Evolutionary conservation across 2,329 filamentous ascomycete genomes (phyloP).

Genomic region (Trichoderma lentiforme): DNA sequence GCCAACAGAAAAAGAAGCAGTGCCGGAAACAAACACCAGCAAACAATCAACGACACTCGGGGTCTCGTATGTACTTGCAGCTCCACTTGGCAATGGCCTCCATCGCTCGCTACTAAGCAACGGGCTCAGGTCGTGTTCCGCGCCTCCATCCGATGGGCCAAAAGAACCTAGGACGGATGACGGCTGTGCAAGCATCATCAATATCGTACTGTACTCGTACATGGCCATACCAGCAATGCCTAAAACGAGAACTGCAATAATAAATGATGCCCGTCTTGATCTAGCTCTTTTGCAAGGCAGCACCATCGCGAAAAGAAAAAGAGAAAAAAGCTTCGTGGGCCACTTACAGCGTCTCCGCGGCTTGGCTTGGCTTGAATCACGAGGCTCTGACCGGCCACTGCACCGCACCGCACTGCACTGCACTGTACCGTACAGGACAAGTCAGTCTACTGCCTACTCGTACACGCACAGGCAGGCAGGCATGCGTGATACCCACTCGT

Average conservation of each 20-base stretch:
- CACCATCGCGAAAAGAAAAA: background rate
- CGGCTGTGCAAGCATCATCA: background rate
- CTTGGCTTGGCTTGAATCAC: background rate
- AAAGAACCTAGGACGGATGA: background rate
- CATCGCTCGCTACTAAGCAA: background rate
- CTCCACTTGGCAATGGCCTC: background rate
- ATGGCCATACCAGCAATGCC: too few relatives aligned
- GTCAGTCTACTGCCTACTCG: background rate
- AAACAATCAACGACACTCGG: background rate
- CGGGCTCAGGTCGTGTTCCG: background rate
- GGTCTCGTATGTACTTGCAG: background rate
- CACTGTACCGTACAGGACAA: background rate
- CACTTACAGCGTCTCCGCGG: background rate
- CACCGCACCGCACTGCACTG: background rate
- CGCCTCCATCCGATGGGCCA: background rate
- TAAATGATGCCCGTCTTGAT: background rate
- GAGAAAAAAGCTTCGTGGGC: background rate
- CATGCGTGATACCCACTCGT: background rate
- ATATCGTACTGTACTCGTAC: background rate
- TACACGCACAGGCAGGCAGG: background rate
- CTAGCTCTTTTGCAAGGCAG: background rate
- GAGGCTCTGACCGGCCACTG: background rate
- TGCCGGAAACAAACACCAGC: background rate
- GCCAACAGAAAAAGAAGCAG: background rate
- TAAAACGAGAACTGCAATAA: background rate